These are phyloP conservation scores for Aspergillus novoparasiticus DNA, from an alignment of 2,329 filamentous ascomycete genomes.

Conservation along the genomic window DNA sequence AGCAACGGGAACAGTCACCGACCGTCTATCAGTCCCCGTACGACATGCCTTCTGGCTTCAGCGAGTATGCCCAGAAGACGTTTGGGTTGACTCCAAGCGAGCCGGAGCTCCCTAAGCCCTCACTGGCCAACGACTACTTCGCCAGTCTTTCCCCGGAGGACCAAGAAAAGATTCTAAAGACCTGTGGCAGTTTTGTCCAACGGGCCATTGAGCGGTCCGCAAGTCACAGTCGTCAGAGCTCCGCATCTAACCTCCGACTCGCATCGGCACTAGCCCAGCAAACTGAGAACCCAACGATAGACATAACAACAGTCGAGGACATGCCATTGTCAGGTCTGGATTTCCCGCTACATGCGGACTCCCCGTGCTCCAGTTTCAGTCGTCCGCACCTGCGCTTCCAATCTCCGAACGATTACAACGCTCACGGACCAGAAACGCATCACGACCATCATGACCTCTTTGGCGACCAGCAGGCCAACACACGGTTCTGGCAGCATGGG, in stretches of 20 bases:
- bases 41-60: constrained; percentile 46
- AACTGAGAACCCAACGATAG: constrained; percentile 44
- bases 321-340: constrained; percentile 41
- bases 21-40: constrained; percentile 48
- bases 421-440: constrained; percentile 37
- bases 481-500: constrained; percentile 48
- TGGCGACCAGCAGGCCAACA: constrained; percentile 47
- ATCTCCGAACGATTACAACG: constrained; percentile 44
- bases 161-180: constrained; percentile 47
- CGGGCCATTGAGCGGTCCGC: constrained; percentile 40
- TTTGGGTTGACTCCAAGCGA: constrained; percentile 39
- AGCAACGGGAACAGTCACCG: constrained; percentile 39
- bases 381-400: constrained; percentile 46
- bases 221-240: constrained; percentile 41
- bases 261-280: constrained; percentile 43
- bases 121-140: constrained; percentile 46
- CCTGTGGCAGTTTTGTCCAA: constrained; percentile 45
- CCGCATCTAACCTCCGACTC: constrained; percentile 41
- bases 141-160: constrained; percentile 41
- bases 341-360: constrained; percentile 44
- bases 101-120: constrained; percentile 40
- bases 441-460: constrained; percentile 49
- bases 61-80: constrained; percentile 44
- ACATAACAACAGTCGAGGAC: constrained; percentile 45
- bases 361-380: constrained; percentile 46